phyloP scores from a whole-genome alignment of 208 protist genomes.

The Lotmaria passim region DNA sequence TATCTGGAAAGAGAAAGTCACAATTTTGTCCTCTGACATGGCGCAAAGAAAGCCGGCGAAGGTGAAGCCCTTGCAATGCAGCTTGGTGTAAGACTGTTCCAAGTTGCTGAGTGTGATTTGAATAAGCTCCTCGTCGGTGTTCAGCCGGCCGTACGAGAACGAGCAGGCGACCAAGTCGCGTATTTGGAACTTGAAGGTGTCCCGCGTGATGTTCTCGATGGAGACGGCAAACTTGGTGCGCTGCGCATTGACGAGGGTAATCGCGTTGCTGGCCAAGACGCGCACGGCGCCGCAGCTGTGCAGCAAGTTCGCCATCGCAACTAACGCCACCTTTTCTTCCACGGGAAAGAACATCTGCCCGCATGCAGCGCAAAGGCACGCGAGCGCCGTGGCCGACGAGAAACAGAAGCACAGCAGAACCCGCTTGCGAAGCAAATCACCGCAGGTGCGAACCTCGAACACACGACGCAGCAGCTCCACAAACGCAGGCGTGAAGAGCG shows the following conservation, averaged over 20 bases:
- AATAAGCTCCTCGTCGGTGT: constrained; percentile 61
- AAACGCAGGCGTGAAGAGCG: constrained; percentile 60
- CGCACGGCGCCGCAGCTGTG: constrained; percentile 6
- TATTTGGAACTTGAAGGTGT: not conserved
- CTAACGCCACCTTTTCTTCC: constrained; percentile 44
- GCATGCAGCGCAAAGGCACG: constrained; percentile 47
- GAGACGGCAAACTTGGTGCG: constrained; percentile 17
- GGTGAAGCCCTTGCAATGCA: constrained; percentile 38
- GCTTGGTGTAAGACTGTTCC: constrained; percentile 17
- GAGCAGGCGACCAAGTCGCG: not conserved
- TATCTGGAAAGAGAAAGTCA: not conserved
- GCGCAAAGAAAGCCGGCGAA: constrained; percentile 34
- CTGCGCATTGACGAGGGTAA: constrained; percentile 38
- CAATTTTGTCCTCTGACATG: constrained; percentile 7
- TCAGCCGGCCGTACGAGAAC: constrained; percentile 64
- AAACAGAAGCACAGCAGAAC: constrained; percentile 61
- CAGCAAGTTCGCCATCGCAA: constrained; percentile 35
- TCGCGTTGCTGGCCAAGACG: constrained; percentile 41
- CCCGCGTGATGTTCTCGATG: not conserved
- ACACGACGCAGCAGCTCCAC: constrained; percentile 52
- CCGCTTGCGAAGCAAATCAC: constrained; percentile 43
- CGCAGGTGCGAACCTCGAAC: constrained; percentile 66
- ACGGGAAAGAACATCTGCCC: constrained; percentile 58
- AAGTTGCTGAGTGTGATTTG: constrained; percentile 25
- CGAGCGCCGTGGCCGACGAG: constrained; percentile 43